phyloP scores from a whole-genome alignment of 345 rosid genomes.

The Turnera subulata region DNA sequence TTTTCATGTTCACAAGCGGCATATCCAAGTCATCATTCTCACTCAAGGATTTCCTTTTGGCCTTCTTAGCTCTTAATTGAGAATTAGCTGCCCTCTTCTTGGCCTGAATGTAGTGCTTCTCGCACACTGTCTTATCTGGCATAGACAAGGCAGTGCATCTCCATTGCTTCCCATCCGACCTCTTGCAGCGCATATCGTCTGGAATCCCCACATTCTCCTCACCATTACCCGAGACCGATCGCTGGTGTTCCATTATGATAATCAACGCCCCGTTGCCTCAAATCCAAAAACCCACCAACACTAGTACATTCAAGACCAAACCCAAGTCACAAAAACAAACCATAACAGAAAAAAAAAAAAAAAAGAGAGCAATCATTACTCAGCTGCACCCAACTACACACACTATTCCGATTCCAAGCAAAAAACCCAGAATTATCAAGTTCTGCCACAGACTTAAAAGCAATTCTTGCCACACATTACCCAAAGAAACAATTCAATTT shows the following conservation, averaged over 20 bases:
- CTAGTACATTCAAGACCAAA: not conserved
- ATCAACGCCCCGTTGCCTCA: not conserved
- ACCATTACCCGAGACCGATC: constrained; percentile 49
- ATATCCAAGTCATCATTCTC: constrained; percentile 60
- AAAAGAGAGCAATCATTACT: not conserved
- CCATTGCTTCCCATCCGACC: constrained; percentile 99
- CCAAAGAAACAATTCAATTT: no score
- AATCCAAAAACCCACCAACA: not conserved
- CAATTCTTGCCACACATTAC: no score
- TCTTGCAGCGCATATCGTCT: constrained; percentile 93
- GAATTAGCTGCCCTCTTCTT: constrained; percentile 96
- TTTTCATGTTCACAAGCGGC: constrained; percentile 39
- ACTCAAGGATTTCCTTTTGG: constrained; percentile 55
- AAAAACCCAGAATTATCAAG: no score
- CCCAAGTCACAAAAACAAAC: not conserved
- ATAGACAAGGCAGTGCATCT: constrained; percentile 97
- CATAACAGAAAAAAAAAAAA: not conserved
- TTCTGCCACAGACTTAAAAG: no score
- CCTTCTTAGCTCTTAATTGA: constrained; percentile 81
- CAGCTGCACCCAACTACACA: not conserved
- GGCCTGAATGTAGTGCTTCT: constrained; percentile 93
- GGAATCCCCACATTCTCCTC: constrained; percentile 75
- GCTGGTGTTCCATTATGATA: constrained; percentile 42
- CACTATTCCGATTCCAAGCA: not conserved
- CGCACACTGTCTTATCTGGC: constrained; percentile 98